phyloP scores from a whole-genome alignment of 176 grass and related monocot genomes.

The Oryza officinalis region DNA sequence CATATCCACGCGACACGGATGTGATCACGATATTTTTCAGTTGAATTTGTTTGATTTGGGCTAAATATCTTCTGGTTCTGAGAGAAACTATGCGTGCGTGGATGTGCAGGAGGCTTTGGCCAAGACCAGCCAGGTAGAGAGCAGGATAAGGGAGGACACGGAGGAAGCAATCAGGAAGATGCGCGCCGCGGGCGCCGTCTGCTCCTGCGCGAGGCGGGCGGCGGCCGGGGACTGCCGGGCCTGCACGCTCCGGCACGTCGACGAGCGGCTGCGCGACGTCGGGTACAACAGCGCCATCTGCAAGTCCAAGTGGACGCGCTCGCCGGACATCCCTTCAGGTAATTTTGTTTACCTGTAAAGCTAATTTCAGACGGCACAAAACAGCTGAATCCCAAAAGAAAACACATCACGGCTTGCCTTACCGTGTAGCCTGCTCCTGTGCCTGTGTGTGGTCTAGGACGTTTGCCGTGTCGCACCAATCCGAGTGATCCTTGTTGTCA shows the following conservation, averaged over 20 bases:
- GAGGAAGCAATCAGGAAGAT: conserved; percentile 56
- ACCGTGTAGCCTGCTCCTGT: background rate
- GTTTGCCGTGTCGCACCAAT: background rate
- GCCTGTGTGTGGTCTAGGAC: background rate
- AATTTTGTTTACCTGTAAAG: background rate
- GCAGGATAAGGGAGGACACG: conserved; percentile 57
- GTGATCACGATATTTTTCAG: background rate
- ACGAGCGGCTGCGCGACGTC: conserved; percentile 48
- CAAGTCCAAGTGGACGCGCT: conserved; percentile 85
- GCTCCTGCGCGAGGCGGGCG: conserved; percentile 51
- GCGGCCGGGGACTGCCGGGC: conserved; percentile 52
- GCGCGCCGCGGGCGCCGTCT: conserved; percentile 38
- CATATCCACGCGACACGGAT: background rate
- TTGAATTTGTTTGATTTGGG: conserved; percentile 9
- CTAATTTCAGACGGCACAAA: background rate
- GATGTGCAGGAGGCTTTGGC: conserved; percentile 61
- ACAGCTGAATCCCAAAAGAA: background rate
- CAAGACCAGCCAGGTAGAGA: conserved; percentile 72
- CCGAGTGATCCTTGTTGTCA: background rate
- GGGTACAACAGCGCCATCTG: conserved; percentile 81
- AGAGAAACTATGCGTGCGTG: background rate
- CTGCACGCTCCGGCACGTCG: conserved; percentile 59
- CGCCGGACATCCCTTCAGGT: conserved; percentile 79
- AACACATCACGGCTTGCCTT: background rate
- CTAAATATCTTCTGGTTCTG: background rate